phyloP scores from a whole-genome alignment of 192 early-diverging fungal genomes.

The Podila epigama region DNA sequence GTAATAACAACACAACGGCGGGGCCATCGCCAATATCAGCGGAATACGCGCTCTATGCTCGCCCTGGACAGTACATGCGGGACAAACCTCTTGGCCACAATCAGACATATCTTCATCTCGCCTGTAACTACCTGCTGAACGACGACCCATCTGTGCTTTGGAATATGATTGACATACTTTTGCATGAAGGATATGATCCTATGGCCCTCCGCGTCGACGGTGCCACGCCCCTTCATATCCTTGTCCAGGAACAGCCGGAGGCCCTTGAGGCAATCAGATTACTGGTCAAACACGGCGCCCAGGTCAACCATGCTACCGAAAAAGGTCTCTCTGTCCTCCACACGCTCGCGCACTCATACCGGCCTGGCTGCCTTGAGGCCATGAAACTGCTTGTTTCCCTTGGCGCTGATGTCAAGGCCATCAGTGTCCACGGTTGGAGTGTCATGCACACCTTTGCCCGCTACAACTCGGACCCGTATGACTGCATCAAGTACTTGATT shows the following conservation, averaged over 20 bases:
- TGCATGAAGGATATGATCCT: conserved; percentile 41
- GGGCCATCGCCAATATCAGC: conserved; percentile 15
- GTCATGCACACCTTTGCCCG: conserved; percentile 55
- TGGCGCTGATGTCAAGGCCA: conserved; percentile 69
- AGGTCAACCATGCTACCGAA: conserved; percentile 52
- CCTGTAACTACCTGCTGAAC: conserved; percentile 31
- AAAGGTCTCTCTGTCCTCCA: conserved; percentile 41
- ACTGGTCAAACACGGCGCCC: conserved; percentile 62
- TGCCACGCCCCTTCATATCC: conserved; percentile 37
- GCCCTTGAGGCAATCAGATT: conserved; percentile 48
- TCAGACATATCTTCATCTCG: conserved; percentile 45
- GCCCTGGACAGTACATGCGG: conserved; percentile 38
- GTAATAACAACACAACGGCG: background rate
- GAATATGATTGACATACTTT: conserved; percentile 49
- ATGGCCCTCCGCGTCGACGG: conserved; percentile 36
- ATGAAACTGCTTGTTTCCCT: conserved; percentile 59
- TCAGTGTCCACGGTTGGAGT: conserved; percentile 73
- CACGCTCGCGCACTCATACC: conserved; percentile 49
- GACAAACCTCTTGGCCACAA: conserved; percentile 38
- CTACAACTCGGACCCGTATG: conserved; percentile 51
- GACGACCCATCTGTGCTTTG: conserved; percentile 32
- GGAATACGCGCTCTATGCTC: conserved; percentile 41
- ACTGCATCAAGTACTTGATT: conserved; percentile 54
- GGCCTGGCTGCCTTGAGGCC: conserved; percentile 66
- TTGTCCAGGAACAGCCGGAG: conserved; percentile 45